phyloP scores from a whole-genome alignment of 2,329 filamentous ascomycete species.

The Diaporthe caulivora region DNA sequence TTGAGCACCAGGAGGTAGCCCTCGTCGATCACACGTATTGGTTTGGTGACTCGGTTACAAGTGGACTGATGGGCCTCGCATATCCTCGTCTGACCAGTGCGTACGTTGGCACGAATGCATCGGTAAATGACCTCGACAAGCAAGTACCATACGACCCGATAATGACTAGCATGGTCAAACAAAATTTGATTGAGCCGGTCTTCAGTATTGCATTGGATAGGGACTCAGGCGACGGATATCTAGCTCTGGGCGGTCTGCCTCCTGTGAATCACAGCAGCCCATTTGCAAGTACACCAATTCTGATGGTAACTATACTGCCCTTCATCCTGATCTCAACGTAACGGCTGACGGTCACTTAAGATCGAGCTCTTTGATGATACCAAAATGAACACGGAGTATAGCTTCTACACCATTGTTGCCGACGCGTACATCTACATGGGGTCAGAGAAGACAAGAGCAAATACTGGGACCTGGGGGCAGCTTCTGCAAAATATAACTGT shows the following conservation, averaged over 20 bases:
- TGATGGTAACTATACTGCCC: slow-evolving; percentile 41
- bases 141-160: slow-evolving; percentile 60
- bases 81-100: slow-evolving; percentile 61
- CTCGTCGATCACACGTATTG: slow-evolving; percentile 57
- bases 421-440: slow-evolving; percentile 44
- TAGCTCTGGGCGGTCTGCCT: slow-evolving; percentile 63
- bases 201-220: slow-evolving; percentile 63
- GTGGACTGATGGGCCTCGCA: slow-evolving; percentile 63
- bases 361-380: slow-evolving; percentile 28
- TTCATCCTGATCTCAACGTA: too few relatives aligned
- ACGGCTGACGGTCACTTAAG: too few relatives aligned
- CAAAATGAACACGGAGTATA: slow-evolving; percentile 39
- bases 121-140: slow-evolving; percentile 35
- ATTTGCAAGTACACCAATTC: slow-evolving; percentile 45
- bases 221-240: slow-evolving; percentile 54
- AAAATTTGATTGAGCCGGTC: slow-evolving; percentile 55
- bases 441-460: slow-evolving; percentile 27
- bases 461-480: slow-evolving; percentile 14
- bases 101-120: slow-evolving; percentile 45
- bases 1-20: slow-evolving; percentile 59
- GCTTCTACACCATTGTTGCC: slow-evolving; percentile 47
- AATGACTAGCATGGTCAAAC: slow-evolving; percentile 62
- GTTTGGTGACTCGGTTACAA: slow-evolving; percentile 57
- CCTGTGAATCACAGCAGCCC: slow-evolving; percentile 50
- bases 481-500: slow-evolving; percentile 32